A percentile compares a stretch with the other conserved stretches of the same genome.
Evolutionary conservation across 2,329 filamentous ascomycete genomes (phyloP).

Genomic region (Xylariaceae sp.): DNA sequence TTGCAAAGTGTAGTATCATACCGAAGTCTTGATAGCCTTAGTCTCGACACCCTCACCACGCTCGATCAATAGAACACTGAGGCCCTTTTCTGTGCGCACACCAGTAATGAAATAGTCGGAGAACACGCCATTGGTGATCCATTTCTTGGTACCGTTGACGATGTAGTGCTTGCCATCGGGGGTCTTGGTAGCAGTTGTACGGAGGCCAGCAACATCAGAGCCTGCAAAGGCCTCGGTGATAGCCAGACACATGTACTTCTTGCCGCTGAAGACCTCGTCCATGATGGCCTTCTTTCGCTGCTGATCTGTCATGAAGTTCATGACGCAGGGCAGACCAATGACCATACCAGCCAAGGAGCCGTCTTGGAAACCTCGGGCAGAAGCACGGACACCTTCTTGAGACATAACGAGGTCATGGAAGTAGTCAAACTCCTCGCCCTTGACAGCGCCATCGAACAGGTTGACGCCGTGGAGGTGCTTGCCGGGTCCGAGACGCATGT

Average conservation of each 20-base stretch:
- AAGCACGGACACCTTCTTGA: slow-evolving; percentile 69
- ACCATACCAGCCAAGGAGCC: slow-evolving; percentile 85
- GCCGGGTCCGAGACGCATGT: slow-evolving; percentile 79
- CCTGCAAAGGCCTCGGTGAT: slow-evolving; percentile 88
- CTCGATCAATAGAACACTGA: slow-evolving; percentile 72
- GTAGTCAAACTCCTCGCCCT: slow-evolving; percentile 80
- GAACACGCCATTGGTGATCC: slow-evolving; percentile 80
- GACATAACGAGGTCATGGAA: slow-evolving; percentile 76
- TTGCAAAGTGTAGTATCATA: neutral
- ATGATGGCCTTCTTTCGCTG: slow-evolving; percentile 63
- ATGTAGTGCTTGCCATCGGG: slow-evolving; percentile 70
- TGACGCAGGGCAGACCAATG: slow-evolving; percentile 73
- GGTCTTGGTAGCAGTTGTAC: slow-evolving; percentile 75
- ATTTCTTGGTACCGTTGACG: slow-evolving; percentile 75
- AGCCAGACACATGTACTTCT: slow-evolving; percentile 84
- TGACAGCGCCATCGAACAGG: slow-evolving; percentile 64
- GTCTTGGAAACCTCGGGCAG: slow-evolving; percentile 78
- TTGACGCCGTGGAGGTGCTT: slow-evolving; percentile 72
- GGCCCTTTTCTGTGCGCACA: slow-evolving; percentile 73
- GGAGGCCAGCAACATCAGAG: slow-evolving; percentile 73
- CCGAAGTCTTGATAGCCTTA: slow-evolving; percentile 70
- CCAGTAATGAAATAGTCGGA: slow-evolving; percentile 80
- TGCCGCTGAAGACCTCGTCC: slow-evolving; percentile 69
- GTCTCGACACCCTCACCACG: slow-evolving; percentile 72
- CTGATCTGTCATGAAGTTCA: slow-evolving; percentile 71